Base-by-base conservation (phyloP, 2,329 filamentous ascomycete species). In the Fusarium sp. region DNA sequence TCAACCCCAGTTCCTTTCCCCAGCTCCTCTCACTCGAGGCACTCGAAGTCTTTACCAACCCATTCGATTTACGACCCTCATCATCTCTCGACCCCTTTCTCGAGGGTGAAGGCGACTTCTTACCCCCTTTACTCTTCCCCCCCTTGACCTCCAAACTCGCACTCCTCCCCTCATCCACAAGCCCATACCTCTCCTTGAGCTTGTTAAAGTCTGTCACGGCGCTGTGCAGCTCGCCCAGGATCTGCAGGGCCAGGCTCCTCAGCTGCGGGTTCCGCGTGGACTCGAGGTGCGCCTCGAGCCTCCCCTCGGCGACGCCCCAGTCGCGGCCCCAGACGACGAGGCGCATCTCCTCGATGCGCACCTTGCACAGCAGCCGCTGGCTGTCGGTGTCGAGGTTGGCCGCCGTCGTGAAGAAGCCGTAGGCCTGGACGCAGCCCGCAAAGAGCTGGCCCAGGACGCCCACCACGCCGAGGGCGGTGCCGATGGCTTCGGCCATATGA, bases 301-400 rank as follows among this genome's bases (percentile, higher is more conserved):
- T 80, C 6, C 85, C 85, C 78, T 87, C 85, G 11, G 83, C 81
- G 36, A 87, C 84, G 27, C 85, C 85, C 85, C 85, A 87, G 71
- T 86, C 84, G 35, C 85, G 78, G 20, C 85, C 85, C 85, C 85
- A 87, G 66, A 86, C 84, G 33, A 85, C 77, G 38, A 87, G 80
- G 5, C 85, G 81, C 84, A 85, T 86, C 81, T 87, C 85, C 79
- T 87, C 85, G 74, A 87, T 87, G 60, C 84, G 83, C 64, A 87
- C 84, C 74, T 87, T 87, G 79, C 85, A 86, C 50, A 85, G 78
- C 35, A 87, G 78, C 42, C 83, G 81, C 75, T 85, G 83, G 68
- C 81, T 82, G 75, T 87, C 85, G 25, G 77, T 77, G 66, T 85
- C 84, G n/a, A 86, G 78, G 56, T 85, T 82, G 45, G 79, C 76